Evolutionary conservation across 805 yeast species (phyloP).

Genomic region (Nakazawaea anatomiae): DNA sequence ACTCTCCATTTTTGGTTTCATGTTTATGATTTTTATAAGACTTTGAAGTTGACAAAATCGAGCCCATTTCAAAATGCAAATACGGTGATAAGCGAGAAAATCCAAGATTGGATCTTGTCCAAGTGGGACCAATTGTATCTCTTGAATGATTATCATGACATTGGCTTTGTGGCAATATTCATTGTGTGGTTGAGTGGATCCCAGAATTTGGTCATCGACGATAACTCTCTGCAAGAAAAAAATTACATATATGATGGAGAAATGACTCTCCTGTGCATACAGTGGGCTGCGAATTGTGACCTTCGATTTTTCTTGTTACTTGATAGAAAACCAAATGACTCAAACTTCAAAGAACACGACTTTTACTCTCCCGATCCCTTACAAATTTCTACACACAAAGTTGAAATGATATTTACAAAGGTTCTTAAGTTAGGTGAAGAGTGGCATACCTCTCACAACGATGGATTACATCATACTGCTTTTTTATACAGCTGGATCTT

Average conservation of each 20-base stretch:
- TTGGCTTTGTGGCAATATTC: constrained; percentile 25
- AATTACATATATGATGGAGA: background rate
- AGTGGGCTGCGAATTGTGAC: background rate
- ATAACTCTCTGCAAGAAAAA: background rate
- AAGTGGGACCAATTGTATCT: constrained; percentile 34
- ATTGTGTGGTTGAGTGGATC: constrained; percentile 39
- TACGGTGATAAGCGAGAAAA: constrained; percentile 16
- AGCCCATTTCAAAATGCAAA: constrained; percentile 16
- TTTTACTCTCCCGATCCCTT: background rate
- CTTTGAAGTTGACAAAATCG: constrained; percentile 23
- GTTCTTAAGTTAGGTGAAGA: background rate
- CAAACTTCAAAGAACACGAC: background rate
- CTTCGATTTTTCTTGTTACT: background rate
- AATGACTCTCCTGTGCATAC: background rate
- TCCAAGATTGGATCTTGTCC: constrained; percentile 45
- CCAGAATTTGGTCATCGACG: background rate
- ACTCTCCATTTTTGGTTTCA: constrained; percentile 51
- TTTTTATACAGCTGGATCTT: background rate
- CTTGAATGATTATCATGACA: constrained; percentile 8
- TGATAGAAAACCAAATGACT: background rate
- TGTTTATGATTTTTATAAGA: constrained; percentile 29
- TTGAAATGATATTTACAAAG: background rate
- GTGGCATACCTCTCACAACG: background rate
- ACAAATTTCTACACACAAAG: background rate
- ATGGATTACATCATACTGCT: background rate